Evolutionary conservation across 2,329 filamentous ascomycete species (phyloP), one percentile per base, ranked within the genome.

Genomic region (Phaeosphaeriaceae sp.): DNA sequence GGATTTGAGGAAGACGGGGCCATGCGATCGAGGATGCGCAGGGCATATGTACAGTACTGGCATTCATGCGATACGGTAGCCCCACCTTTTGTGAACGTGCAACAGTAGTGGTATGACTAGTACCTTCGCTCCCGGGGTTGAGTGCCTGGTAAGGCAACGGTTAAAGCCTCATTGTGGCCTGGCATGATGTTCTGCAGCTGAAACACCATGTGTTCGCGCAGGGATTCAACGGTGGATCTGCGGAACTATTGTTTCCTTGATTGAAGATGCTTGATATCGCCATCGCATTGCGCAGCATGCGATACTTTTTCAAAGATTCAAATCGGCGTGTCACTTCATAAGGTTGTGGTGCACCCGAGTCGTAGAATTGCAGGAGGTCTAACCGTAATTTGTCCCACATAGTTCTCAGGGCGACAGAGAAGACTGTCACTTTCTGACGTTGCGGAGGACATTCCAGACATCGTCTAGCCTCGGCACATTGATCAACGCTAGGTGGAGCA

Each of bases 101-200:
- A 24, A 47, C 44, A 47, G 22, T 47, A 47, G 44, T 23, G 44
- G 44, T 47, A 26, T 47, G 44, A 21, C 44, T 47, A 47, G 44
- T 47, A 19, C 11, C 21, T 47, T 24, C 22, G 44, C 44, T 47
- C 44, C 44, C 44, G 44, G 21, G 21, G 11, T 24, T 26, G 44
- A 23, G 11, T 47, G 44, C 44, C 44, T 47, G 3, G 44, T 47
- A 21, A 47, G 44, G 44, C 44, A 22, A 47, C 44, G 44, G 44
- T 21, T 47, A 13, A 47, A 22, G 44, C 44, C n/a, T 47, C 9
- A 6, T 21, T 10, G 21, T 15, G 19, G 44, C 11, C 22, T 47
- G 44, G 44, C 17, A 26, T 23, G 22, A 47, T 47, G 44, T 47
- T 47, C 17, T 24, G 44, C 44, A 47, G 22, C 44, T 47, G 44